A percentile compares a stretch with the other conserved stretches of the same genome.
These are phyloP conservation scores for Austroboletus niveus DNA, from an alignment of 1,284 basidiomycete species.

Conservation along the genomic window DNA sequence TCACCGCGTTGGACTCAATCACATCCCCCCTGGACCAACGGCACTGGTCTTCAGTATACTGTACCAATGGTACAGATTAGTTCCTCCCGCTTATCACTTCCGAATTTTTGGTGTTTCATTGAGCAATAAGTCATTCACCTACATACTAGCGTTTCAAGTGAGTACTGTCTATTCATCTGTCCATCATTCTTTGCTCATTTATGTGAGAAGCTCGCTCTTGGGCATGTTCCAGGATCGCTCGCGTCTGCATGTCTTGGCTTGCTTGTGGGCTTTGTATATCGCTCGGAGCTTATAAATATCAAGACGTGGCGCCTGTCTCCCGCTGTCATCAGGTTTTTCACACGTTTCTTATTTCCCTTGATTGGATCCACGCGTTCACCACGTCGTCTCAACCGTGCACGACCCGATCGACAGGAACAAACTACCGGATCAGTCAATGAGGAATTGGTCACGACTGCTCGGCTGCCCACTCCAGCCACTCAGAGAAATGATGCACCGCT, in stretches of 20 bases:
- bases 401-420: conserved; percentile 47
- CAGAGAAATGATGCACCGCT: conserved; percentile 4
- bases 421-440: conserved; percentile 36
- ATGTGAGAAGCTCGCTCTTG: conserved; percentile 58
- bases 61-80: conserved; percentile 77
- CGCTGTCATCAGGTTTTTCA: conserved; percentile 48
- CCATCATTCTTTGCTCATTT: conserved; percentile 2
- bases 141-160: conserved; percentile 68
- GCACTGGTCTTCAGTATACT: conserved; percentile 71
- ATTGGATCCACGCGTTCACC: conserved; percentile 59
- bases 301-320: conserved; percentile 74
- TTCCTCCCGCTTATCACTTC: conserved; percentile 76
- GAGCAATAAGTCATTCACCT: conserved; percentile 73
- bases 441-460: conserved; percentile 59
- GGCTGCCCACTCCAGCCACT: conserved; percentile 30
- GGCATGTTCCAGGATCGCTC: conserved; percentile 63
- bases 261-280: conserved; percentile 72
- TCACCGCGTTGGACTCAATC: conserved; percentile 63
- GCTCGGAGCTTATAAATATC: conserved; percentile 73
- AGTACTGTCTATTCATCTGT: conserved; percentile 8
- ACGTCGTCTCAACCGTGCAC: conserved; percentile 52
- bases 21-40: conserved; percentile 74
- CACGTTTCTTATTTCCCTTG: conserved; percentile 57
- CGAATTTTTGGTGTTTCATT: conserved; percentile 72
- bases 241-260: conserved; percentile 63